A percentile compares a stretch with the other conserved stretches of the same genome.
phyloP scores from a whole-genome alignment of 2,329 filamentous ascomycete species.

The Berkeleyomyces rouxiae region DNA sequence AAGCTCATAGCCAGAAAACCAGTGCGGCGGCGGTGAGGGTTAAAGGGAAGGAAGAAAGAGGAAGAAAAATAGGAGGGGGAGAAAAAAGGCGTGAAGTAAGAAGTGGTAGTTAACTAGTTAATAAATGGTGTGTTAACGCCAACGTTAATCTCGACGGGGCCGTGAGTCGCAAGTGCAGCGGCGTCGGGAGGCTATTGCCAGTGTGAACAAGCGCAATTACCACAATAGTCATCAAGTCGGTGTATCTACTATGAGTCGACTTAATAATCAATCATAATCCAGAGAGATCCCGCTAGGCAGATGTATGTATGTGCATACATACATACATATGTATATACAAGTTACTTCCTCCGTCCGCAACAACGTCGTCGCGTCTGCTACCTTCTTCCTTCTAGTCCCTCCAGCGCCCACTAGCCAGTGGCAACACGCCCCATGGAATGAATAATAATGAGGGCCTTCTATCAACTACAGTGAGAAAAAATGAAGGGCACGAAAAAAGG shows the following conservation, averaged over 20 bases:
- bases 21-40: no score
- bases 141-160: neutral
- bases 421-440: neutral
- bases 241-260: no score
- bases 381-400: neutral
- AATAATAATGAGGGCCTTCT: neutral
- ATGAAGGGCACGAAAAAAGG: neutral
- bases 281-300: no score
- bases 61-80: conserved; percentile 1
- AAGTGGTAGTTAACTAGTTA: neutral
- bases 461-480: neutral
- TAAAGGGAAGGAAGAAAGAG: neutral
- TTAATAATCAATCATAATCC: no score
- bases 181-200: no score
- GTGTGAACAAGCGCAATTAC: no score
- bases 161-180: neutral
- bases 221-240: no score
- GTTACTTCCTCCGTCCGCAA: neutral
- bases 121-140: neutral
- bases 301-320: neutral
- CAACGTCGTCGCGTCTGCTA: neutral
- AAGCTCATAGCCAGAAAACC: no score
- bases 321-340: neutral
- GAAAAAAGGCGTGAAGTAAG: neutral
- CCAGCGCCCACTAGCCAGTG: neutral